Conservation (phyloP, 257 asterid genomes). For the Phtheirospermum japonicum region DNA sequence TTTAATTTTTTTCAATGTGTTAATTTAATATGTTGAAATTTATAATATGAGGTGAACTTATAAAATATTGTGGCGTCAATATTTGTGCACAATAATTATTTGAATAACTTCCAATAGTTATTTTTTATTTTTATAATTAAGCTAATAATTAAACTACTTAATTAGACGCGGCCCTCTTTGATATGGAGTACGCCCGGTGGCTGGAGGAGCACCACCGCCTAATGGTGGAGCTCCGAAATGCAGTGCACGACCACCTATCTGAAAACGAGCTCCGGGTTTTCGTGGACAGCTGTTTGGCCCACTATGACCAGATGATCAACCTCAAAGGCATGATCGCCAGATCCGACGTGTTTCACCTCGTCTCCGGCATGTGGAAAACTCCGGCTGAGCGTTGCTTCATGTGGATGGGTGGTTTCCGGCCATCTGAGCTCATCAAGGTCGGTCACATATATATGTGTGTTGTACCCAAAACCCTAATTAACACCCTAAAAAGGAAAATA, state of each 20-base stretch:
- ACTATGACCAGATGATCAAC: conserved; percentile 53
- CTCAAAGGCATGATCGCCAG: conserved; percentile 60
- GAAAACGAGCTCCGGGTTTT: conserved; percentile 61
- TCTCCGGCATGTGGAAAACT: conserved; percentile 86
- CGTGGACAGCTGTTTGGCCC: conserved; percentile 62
- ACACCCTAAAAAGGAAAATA: too few relatives aligned
- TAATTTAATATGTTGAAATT: too few relatives aligned
- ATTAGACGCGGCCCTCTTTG: conserved; percentile 58
- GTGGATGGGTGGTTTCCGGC: conserved; percentile 93
- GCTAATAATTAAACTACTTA: not conserved
- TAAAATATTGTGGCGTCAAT: too few relatives aligned
- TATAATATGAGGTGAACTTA: too few relatives aligned
- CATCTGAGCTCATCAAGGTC: conserved; percentile 85
- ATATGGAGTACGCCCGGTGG: conserved; percentile 85
- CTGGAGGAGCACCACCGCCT: conserved; percentile 73
- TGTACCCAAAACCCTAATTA: not conserved
- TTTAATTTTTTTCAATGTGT: too few relatives aligned
- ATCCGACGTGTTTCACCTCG: conserved; percentile 66
- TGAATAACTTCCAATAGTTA: too few relatives aligned
- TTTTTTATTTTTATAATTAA: not conserved
- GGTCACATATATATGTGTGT: not conserved
- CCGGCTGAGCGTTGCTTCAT: conserved; percentile 90
- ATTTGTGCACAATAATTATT: too few relatives aligned
- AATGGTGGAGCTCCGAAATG: conserved; percentile 65
- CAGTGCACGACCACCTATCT: conserved; percentile 56